Percentiles rank a stretch among this genome's conserved stretches.
Evolutionary conservation across 1,284 basidiomycete genomes (phyloP).

Genomic region (Ganoderma multipileum): DNA sequence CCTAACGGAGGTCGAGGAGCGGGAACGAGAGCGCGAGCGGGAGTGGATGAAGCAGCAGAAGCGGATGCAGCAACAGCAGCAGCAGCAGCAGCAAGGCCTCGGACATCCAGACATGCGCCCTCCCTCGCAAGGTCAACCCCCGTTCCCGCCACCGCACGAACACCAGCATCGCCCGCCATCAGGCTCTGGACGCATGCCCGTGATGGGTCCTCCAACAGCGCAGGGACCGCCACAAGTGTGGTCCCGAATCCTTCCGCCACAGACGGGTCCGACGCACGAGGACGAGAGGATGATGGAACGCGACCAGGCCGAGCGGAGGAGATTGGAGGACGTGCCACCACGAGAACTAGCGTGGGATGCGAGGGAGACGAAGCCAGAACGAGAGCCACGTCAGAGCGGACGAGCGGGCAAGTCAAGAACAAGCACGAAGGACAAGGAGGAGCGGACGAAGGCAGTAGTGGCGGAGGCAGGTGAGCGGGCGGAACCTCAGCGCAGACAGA

Average conservation of each 20-base stretch:
- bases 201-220: slow-evolving; percentile 25
- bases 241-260: slow-evolving; percentile 29
- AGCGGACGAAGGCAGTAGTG: slow-evolving; percentile 22
- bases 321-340: slow-evolving; percentile 17
- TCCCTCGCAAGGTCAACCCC: slow-evolving; percentile 20
- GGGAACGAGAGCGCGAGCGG: slow-evolving; percentile 21
- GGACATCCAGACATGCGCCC: slow-evolving; percentile 22
- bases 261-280: slow-evolving; percentile 17
- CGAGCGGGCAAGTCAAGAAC: slow-evolving; percentile 18
- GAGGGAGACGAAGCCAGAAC: slow-evolving; percentile 22
- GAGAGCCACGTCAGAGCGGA: slow-evolving; percentile 6
- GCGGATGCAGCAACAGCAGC: background rate
- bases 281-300: slow-evolving; percentile 25
- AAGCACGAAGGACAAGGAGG: slow-evolving; percentile 28
- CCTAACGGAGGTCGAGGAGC: slow-evolving; percentile 19
- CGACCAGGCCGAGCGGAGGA: slow-evolving; percentile 13
- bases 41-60: slow-evolving; percentile 19
- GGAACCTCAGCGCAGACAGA: slow-evolving; percentile 13
- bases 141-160: background rate
- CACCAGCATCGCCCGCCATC: slow-evolving; percentile 15
- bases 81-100: background rate
- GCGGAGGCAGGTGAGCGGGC: background rate
- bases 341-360: slow-evolving; percentile 22
- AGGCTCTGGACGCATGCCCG: background rate
- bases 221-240: slow-evolving; percentile 22